Evolutionary conservation across 225 moss, liverwort and hornwort genomes (phyloP), one percentile per base, ranked within the genome.

Genomic region (Bryum argenteum): DNA sequence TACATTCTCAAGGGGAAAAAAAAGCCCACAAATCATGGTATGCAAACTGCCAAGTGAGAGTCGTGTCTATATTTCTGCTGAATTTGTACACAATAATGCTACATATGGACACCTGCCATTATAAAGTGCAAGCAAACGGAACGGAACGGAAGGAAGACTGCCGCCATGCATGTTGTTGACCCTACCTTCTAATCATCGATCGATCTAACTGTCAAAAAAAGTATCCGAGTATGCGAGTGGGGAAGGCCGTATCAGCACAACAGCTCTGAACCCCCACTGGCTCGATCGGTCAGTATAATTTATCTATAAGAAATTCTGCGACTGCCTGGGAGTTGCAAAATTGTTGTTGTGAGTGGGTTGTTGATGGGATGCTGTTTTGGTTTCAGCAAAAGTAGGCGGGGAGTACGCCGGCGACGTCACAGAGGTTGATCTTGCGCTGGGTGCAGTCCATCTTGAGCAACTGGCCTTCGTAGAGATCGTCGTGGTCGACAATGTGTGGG

Each of bases 401-500:
- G 11, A 88, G 85, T 16, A 80, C 84, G 40, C 88, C 85, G 13
- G 82, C 77, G 44, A 88, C 77, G 67, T 85, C 85, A 56, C 88
- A 88, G 2, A 88, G 64, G 12, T 82, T 82, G 62, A 88, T 83
- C 70, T 83, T 85, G 75, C 72, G 82, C 75, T 71, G 82, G 12
- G 75, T 70, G 80, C 88, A 88, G 18, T 85, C 75, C 80, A 88
- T 83, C 76, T 73, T 80, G 54, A 88, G 88, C 60, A 82, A 21
- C 79, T 82, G 85, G 2, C 88, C 88, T 9, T 76, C 80, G 44
- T 58, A 79, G 61, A 88, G 38, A 52, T 88, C 88, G 52, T 85
- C 88, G 22, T 77, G 77, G 62, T 88, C 88, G 1, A 79, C 77
- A n/a, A 87, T 87, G 47, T 88, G 85, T 1, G 88, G 88, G 72